phyloP scores from a whole-genome alignment of 2,329 filamentous ascomycete genomes.

The Arthroderma uncinatum region DNA sequence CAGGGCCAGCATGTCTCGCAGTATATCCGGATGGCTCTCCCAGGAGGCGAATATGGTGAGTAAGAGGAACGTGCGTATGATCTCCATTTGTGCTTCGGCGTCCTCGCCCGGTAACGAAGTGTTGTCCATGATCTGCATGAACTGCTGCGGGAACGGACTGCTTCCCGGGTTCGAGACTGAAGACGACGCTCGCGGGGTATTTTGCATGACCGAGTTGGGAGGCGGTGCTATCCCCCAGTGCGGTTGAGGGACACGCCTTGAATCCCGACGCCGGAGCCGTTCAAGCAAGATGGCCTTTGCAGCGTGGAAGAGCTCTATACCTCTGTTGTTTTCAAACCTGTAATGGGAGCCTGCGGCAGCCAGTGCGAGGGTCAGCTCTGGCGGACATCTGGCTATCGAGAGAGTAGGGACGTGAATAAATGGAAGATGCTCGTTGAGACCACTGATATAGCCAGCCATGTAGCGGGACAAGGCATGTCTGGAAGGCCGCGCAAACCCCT shows the following conservation, averaged over 20 bases:
- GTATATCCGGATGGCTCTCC: conserved; percentile 46
- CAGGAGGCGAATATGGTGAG: conserved; percentile 51
- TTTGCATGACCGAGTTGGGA: conserved; percentile 23
- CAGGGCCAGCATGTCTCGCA: conserved; percentile 47
- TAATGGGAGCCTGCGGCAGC: conserved; percentile 42
- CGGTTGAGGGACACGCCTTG: conserved; percentile 33
- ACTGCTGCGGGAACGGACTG: conserved; percentile 35
- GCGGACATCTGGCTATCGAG: conserved; percentile 34
- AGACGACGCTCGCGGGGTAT: conserved; percentile 33
- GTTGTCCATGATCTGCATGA: conserved; percentile 23
- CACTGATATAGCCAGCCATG: conserved; percentile 42
- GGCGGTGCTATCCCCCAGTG: conserved; percentile 34
- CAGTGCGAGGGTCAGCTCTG: conserved; percentile 42
- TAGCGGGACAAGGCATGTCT: conserved; percentile 39
- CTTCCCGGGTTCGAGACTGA: conserved; percentile 30
- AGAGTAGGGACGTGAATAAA: conserved; percentile 43
- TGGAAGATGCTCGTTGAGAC: conserved; percentile 41
- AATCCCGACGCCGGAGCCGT: conserved; percentile 41
- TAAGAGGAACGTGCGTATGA: conserved; percentile 40
- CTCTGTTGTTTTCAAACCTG: conserved; percentile 39
- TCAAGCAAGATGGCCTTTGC: conserved; percentile 45
- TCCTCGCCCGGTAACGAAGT: conserved; percentile 30
- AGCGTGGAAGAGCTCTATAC: conserved; percentile 47
- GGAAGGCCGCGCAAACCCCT: conserved; percentile 39
- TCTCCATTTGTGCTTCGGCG: conserved; percentile 39